Evolutionary conservation across 768 basidiomycete genomes (phyloP).

Genomic region (Trametes maxima): DNA sequence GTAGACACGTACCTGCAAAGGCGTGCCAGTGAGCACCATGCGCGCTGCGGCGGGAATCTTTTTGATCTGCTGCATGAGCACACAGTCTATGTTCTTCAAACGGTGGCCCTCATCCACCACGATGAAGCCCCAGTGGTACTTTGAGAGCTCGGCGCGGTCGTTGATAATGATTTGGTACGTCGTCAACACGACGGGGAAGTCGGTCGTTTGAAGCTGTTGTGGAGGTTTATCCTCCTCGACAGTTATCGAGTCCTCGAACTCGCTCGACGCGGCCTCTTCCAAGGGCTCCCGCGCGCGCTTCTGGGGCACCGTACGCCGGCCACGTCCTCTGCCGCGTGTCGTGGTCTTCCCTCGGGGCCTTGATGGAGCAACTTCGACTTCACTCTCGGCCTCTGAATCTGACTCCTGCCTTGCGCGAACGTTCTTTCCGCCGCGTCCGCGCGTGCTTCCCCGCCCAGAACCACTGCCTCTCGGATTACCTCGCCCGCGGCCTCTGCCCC

Average conservation of each 20-base stretch:
- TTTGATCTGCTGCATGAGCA: slow-evolving; percentile 89
- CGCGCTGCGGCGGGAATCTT: slow-evolving; percentile 81
- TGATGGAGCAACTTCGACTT: not conserved
- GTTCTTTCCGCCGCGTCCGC: not conserved
- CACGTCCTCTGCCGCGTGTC: not conserved
- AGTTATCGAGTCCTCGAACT: slow-evolving; percentile 18
- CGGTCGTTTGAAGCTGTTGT: slow-evolving; percentile 37
- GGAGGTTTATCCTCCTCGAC: slow-evolving; percentile 22
- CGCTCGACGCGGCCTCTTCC: slow-evolving; percentile 17
- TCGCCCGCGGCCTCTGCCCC: not conserved
- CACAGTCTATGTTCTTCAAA: slow-evolving; percentile 92
- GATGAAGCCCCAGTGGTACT: slow-evolving; percentile 86
- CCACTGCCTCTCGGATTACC: not conserved
- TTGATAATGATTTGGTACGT: slow-evolving; percentile 94
- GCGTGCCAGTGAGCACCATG: slow-evolving; percentile 95
- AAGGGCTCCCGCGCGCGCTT: not conserved
- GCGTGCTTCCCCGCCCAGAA: not conserved
- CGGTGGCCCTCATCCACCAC: slow-evolving; percentile 97
- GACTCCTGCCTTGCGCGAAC: slow-evolving; percentile 5
- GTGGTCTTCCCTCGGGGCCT: slow-evolving; percentile 4
- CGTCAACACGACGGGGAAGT: slow-evolving; percentile 83
- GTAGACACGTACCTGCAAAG: slow-evolving; percentile 72
- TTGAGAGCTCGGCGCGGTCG: slow-evolving; percentile 65
- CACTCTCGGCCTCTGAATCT: slow-evolving; percentile 10
- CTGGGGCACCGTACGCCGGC: not conserved